These are phyloP conservation scores for Clathrospora elynae DNA, from an alignment of 2,329 filamentous ascomycete species.

Conservation along the genomic window DNA sequence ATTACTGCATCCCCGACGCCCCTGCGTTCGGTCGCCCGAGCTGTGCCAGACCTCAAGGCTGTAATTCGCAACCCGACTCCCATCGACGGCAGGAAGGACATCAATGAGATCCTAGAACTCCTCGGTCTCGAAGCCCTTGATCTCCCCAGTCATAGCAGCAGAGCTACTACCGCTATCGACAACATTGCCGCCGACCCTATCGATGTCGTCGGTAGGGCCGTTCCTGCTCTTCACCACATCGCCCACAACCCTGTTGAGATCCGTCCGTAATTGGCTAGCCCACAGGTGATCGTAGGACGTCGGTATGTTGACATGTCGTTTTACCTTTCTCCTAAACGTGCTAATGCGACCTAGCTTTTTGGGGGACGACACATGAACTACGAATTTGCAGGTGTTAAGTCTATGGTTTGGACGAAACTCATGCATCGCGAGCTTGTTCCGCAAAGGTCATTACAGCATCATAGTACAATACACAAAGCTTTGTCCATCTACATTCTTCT, in stretches of 20 bases:
- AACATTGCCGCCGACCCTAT: background rate
- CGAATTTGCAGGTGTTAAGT: background rate
- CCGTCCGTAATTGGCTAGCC: background rate
- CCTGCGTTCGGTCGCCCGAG: constrained; percentile 7
- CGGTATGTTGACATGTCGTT: too few species aligned
- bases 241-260: constrained; percentile 3
- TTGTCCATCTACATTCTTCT: background rate
- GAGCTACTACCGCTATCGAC: constrained; percentile 3
- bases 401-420: background rate
- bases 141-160: constrained; percentile 1
- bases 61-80: constrained; percentile 28
- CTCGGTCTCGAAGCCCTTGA: too few species aligned
- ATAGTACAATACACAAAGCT: background rate
- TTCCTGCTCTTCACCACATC: background rate
- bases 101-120: too few species aligned
- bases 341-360: background rate
- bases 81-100: constrained; percentile 10
- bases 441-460: background rate
- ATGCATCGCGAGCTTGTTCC: too few species aligned
- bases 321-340: too few species aligned
- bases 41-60: constrained; percentile 18
- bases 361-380: background rate
- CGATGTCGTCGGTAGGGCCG: background rate
- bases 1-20: constrained; percentile 15
- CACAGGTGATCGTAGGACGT: too few species aligned